phyloP scores from a whole-genome alignment of 306 rosid genomes.

The Dalbergia cochinchinensis region DNA sequence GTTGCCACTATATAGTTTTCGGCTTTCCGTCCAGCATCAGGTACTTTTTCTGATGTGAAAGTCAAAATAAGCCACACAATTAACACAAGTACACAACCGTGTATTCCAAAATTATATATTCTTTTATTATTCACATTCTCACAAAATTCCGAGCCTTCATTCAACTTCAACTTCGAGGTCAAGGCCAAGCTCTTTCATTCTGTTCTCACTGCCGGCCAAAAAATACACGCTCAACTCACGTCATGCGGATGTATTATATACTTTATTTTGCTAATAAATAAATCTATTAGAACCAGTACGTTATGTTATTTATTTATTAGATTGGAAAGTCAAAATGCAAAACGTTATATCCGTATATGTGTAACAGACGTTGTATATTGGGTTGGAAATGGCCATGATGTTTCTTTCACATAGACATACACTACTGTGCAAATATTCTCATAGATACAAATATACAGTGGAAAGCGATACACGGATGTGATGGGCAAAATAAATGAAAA shows the following conservation, averaged over 20 bases:
- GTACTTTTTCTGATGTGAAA: neutral
- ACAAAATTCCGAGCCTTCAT: neutral
- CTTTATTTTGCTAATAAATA: neutral
- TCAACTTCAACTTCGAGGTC: conserved; percentile 16
- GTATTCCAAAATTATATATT: too few relatives aligned
- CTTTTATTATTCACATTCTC: neutral
- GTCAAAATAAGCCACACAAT: conserved; percentile 1
- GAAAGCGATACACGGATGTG: neutral
- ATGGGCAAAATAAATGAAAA: neutral
- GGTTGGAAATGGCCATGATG: neutral
- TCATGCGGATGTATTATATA: neutral
- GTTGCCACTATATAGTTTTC: neutral
- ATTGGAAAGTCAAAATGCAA: conserved; percentile 37
- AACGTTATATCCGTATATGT: conserved; percentile 13
- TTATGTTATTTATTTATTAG: neutral
- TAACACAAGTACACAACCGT: neutral
- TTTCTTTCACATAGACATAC: neutral
- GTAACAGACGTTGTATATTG: too few relatives aligned
- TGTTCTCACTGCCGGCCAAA: conserved; percentile 46
- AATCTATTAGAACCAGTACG: neutral
- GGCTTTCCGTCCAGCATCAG: neutral
- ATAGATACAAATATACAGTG: neutral
- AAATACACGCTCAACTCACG: neutral
- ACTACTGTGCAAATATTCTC: neutral
- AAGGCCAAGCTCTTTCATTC: neutral